phyloP scores from a whole-genome alignment of 2,329 filamentous ascomycete species.

The Xylaria sp. region DNA sequence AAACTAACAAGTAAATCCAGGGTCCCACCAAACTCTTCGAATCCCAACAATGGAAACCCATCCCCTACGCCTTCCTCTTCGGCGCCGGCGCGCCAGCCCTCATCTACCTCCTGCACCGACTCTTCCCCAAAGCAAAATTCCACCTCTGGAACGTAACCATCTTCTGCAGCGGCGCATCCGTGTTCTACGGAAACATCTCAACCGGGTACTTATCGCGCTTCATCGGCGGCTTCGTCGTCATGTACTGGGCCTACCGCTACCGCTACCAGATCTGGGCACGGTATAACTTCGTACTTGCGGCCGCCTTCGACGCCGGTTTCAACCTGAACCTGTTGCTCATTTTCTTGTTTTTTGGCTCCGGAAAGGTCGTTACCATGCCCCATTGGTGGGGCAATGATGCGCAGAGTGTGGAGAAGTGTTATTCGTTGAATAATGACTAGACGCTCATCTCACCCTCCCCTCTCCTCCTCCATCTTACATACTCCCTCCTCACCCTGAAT shows the following conservation, averaged over 20 bases:
- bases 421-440: constrained; percentile 37
- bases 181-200: constrained; percentile 57
- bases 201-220: constrained; percentile 54
- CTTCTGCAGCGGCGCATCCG: constrained; percentile 51
- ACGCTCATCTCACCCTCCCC: too few relatives aligned
- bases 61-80: constrained; percentile 50
- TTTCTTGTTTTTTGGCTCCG: constrained; percentile 55
- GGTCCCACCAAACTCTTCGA: constrained; percentile 46
- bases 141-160: constrained; percentile 58
- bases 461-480: too few relatives aligned
- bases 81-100: constrained; percentile 42
- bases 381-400: constrained; percentile 59
- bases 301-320: constrained; percentile 57
- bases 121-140: constrained; percentile 49
- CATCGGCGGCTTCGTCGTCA: constrained; percentile 55
- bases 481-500: too few relatives aligned
- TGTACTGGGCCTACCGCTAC: constrained; percentile 53
- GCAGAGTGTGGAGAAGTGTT: constrained; percentile 52
- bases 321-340: constrained; percentile 57
- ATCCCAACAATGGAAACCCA: constrained; percentile 41
- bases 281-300: constrained; percentile 57
- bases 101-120: constrained; percentile 47
- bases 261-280: constrained; percentile 53
- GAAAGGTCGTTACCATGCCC: constrained; percentile 54
- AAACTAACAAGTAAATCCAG: constrained; percentile 18